Evolutionary conservation across 768 basidiomycete species (phyloP).

Genomic region (Phanerodontia chrysosporium): DNA sequence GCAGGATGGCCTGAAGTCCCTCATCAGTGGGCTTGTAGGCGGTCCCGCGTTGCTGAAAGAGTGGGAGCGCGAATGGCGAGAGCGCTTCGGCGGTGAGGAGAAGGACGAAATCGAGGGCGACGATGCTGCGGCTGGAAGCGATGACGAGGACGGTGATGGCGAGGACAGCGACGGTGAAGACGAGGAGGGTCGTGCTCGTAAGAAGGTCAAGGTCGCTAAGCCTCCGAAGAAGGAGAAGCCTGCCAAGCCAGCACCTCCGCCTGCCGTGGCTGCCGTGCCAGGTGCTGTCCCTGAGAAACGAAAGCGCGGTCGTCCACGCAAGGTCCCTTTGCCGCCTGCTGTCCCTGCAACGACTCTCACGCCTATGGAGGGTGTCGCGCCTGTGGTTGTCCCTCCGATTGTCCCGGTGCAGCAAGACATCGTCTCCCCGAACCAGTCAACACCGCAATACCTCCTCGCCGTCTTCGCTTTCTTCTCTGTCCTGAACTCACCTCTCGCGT

Average conservation of each 20-base stretch:
- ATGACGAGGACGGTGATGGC: constrained; percentile 49
- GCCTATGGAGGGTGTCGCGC: constrained; percentile 12
- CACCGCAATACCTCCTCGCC: constrained; percentile 71
- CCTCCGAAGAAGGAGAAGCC: constrained; percentile 41
- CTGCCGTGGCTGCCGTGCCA: constrained; percentile 26
- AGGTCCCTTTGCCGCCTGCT: constrained; percentile 51
- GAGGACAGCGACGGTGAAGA: constrained; percentile 39
- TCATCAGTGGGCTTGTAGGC: constrained; percentile 69
- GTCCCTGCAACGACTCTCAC: constrained; percentile 18
- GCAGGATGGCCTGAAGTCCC: constrained; percentile 66
- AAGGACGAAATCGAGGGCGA: constrained; percentile 50
- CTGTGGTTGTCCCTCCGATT: constrained; percentile 12
- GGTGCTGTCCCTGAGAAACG: constrained; percentile 63
- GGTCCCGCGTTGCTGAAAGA: constrained; percentile 66
- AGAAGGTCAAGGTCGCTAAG: constrained; percentile 51
- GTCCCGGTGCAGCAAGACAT: constrained; percentile 13
- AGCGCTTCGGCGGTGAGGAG: constrained; percentile 72
- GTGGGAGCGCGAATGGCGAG: constrained; percentile 75
- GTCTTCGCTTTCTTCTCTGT: constrained; percentile 83
- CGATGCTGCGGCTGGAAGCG: constrained; percentile 37
- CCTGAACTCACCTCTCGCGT: constrained; percentile 70
- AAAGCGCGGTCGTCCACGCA: constrained; percentile 80
- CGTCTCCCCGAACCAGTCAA: constrained; percentile 15
- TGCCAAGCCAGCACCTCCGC: constrained; percentile 25
- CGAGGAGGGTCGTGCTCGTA: constrained; percentile 51